Base-by-base conservation (phyloP, 1,284 basidiomycete species). In the Volvariella surrecta region DNA sequence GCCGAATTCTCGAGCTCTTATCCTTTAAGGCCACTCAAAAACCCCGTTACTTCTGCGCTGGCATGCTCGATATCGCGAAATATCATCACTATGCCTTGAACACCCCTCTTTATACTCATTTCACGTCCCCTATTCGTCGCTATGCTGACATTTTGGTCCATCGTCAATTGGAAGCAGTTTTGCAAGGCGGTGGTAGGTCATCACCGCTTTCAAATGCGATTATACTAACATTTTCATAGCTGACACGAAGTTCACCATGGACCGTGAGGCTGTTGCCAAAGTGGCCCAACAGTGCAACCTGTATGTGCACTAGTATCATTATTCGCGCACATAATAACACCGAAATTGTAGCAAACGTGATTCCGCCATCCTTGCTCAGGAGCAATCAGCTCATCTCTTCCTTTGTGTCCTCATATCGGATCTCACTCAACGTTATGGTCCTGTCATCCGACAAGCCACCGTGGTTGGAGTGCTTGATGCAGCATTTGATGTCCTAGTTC, bases 1-100 rank as follows among this genome's bases (percentile, higher is more conserved):
- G 81, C 45, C 68, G 76, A 40, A 73, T 91, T 20, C 69, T 97
- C 16, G 81, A 93, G 59, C 60, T 95, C 16, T 71, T 97, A 34
- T 80, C 84, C 22, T 84, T 80, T 59, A 97, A 96, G 63, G 82
- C 91, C 15, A 96, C 95, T 55, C 84, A 86, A 48, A 79, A 82
- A 42, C 90, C 96, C 50, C 94, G 94, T 61, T 98, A 99, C 67
- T 99, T 97, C 80, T 99, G 95, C 60, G 82, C 94, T 19, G 96
- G 96, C 51, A 96, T 98, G 91, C 74, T 99, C 53, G 96, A 99
- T 64, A 99, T 99, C 58, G 90, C 93, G 37, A 98, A 99, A 68
- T 99, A 98, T 61, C 68, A 78, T 28, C 96, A 99, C 66, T 98
- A 90, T 61, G 84, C 93, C 1, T 72, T 99, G 54, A 95, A 85